phyloP scores from a whole-genome alignment of 2,329 filamentous ascomycete genomes.

The Paramyrothecium roridum region DNA sequence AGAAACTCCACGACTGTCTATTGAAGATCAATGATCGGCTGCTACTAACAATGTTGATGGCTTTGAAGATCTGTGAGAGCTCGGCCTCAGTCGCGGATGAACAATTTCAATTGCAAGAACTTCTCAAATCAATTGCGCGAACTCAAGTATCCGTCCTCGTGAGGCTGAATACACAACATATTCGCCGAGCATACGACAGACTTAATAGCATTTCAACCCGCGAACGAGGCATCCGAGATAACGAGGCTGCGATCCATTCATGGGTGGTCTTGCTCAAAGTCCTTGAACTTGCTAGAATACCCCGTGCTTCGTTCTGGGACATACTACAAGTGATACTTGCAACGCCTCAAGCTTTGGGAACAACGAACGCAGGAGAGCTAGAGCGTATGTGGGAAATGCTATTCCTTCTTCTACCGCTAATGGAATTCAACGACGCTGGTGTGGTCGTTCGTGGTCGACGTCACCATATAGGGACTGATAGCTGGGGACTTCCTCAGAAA shows the following conservation, averaged over 20 bases:
- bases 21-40: constrained; percentile 25
- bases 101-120: constrained; percentile 43
- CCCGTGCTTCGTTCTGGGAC: constrained; percentile 59
- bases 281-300: constrained; percentile 47
- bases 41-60: constrained; percentile 28
- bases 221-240: constrained; percentile 49
- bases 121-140: constrained; percentile 40
- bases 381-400: constrained; percentile 57
- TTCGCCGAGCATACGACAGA: constrained; percentile 45
- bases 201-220: constrained; percentile 41
- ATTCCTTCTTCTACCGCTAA: constrained; percentile 59
- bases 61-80: constrained; percentile 40
- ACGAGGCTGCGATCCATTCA: constrained; percentile 42
- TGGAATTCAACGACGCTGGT: constrained; percentile 56
- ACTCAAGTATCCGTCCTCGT: constrained; percentile 37
- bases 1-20: constrained; percentile 6
- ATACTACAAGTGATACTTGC: constrained; percentile 43
- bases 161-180: constrained; percentile 33
- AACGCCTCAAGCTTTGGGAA: constrained; percentile 25
- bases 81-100: constrained; percentile 26
- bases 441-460: constrained; percentile 35
- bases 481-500: constrained; percentile 58
- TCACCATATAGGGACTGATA: constrained; percentile 37
- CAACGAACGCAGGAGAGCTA: constrained; percentile 42
- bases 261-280: constrained; percentile 59